These are phyloP conservation scores for Dendrocalamus latiflorus DNA, from an alignment of 202 grass and related monocot genomes.

Conservation along the genomic window DNA sequence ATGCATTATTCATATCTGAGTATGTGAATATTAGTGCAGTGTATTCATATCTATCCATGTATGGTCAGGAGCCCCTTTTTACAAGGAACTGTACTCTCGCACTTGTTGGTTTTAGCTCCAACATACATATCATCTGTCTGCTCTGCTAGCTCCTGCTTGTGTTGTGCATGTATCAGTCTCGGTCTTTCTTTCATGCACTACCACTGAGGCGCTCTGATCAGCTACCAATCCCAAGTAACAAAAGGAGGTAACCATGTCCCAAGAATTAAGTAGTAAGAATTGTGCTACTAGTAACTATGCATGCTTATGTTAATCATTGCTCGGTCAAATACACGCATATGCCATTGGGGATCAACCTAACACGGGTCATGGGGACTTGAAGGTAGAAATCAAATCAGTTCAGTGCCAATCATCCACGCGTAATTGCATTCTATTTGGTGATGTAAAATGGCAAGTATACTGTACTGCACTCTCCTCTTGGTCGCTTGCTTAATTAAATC, in stretches of 20 bases:
- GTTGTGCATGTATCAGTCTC: too few relatives aligned
- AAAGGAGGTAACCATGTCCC: not conserved
- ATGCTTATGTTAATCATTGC: constrained; percentile 18
- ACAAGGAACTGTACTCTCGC: constrained; percentile 22
- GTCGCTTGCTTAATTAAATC: constrained; percentile 32
- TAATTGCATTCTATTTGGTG: constrained; percentile 6
- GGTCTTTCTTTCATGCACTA: too few relatives aligned
- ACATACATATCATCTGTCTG: not conserved
- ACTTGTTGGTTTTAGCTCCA: constrained; percentile 43
- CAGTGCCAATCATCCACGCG: constrained; percentile 22
- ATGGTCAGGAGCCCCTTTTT: not conserved
- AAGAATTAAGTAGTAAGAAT: not conserved
- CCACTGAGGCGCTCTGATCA: not conserved
- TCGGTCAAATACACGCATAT: constrained; percentile 19
- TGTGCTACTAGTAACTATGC: not conserved
- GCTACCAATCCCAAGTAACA: constrained; percentile 30
- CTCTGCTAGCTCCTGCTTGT: not conserved
- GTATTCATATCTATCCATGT: too few relatives aligned
- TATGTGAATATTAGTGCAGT: too few relatives aligned
- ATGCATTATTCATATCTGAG: too few relatives aligned
- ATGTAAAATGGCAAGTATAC: not conserved
- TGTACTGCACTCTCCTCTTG: constrained; percentile 28
- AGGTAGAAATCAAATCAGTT: not conserved
- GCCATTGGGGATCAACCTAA: not conserved
- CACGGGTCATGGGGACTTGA: constrained; percentile 28